These are phyloP conservation scores for Ulota crispa DNA, from an alignment of 225 moss, liverwort and hornwort genomes.

Conservation along the genomic window DNA sequence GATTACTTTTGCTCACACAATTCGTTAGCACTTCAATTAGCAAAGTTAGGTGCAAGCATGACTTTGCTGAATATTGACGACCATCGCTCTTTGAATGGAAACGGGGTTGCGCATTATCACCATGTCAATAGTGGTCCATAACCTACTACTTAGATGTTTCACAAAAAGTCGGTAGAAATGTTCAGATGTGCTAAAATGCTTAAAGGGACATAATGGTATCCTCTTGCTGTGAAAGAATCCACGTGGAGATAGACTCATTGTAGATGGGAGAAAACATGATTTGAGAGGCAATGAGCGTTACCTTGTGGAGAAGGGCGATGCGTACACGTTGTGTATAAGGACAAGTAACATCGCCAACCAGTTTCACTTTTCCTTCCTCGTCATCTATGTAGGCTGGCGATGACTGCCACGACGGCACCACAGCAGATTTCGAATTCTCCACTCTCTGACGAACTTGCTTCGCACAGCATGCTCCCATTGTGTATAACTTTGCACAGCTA, in stretches of 20 bases:
- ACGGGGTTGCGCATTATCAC: no score
- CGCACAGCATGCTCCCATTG: constrained; percentile 47
- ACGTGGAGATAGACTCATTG: background rate
- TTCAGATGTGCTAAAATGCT: background rate
- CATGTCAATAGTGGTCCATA: no score
- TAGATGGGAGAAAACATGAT: background rate
- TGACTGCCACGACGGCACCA: constrained; percentile 58
- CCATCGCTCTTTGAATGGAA: background rate
- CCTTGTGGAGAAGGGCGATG: constrained; percentile 54
- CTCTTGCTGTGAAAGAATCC: background rate
- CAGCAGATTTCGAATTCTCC: constrained; percentile 44
- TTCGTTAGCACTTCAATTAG: background rate
- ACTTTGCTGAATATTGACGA: background rate
- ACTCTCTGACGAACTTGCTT: constrained; percentile 36
- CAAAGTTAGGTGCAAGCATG: background rate
- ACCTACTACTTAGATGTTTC: background rate
- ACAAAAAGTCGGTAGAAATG: background rate
- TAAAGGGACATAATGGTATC: background rate
- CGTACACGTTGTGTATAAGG: constrained; percentile 57
- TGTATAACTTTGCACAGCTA: background rate
- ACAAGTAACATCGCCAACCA: constrained; percentile 55
- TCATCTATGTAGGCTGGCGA: constrained; percentile 49
- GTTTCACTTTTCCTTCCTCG: constrained; percentile 46
- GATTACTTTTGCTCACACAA: no score
- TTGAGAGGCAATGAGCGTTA: background rate